Percentiles rank a stretch among this genome's conserved stretches.
Conservation (phyloP, 768 basidiomycete genomes). For the Podaxis sp. region DNA sequence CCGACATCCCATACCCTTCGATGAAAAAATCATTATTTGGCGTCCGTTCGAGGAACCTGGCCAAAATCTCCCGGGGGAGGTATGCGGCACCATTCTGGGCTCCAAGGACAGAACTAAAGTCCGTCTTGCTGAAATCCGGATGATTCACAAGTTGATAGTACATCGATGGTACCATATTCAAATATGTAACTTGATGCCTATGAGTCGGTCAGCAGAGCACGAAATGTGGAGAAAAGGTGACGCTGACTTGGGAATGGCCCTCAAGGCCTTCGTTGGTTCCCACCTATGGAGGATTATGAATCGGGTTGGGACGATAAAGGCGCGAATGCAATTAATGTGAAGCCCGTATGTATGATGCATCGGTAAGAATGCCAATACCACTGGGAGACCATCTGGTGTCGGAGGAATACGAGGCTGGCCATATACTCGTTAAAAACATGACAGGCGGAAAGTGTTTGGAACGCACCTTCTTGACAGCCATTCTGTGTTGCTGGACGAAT, state of each 20-base stretch:
- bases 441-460: slow-evolving; percentile 23
- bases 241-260: slow-evolving; percentile 56
- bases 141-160: slow-evolving; percentile 64
- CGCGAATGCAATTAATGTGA: slow-evolving; percentile 48
- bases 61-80: slow-evolving; percentile 54
- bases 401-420: slow-evolving; percentile 36
- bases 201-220: neutral
- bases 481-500: slow-evolving; percentile 27
- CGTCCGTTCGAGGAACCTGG: slow-evolving; percentile 35
- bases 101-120: slow-evolving; percentile 48
- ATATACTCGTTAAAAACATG: neutral
- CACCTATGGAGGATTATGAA: slow-evolving; percentile 57
- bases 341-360: slow-evolving; percentile 68
- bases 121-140: slow-evolving; percentile 43
- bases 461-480: slow-evolving; percentile 28
- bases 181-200: slow-evolving; percentile 54
- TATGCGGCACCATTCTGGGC: slow-evolving; percentile 63
- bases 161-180: slow-evolving; percentile 60
- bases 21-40: slow-evolving; percentile 31
- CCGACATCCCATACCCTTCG: slow-evolving; percentile 70
- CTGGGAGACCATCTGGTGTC: slow-evolving; percentile 44
- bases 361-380: slow-evolving; percentile 59
- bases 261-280: slow-evolving; percentile 51
- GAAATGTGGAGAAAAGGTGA: neutral
- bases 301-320: slow-evolving; percentile 44